Conservation (phyloP, 805 yeast genomes). For the Cyberlindnera japonica region DNA sequence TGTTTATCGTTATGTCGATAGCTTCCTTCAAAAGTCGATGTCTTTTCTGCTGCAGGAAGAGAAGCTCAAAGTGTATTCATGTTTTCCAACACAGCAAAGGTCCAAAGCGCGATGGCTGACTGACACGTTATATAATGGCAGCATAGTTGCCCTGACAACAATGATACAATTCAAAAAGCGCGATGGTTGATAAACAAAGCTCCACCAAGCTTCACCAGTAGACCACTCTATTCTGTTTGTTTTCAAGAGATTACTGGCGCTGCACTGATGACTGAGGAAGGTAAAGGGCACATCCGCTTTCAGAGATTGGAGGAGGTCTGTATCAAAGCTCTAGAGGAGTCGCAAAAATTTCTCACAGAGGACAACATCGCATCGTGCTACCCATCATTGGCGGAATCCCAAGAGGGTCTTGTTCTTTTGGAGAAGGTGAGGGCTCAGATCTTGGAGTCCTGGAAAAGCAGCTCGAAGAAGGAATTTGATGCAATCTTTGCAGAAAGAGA, state of each 20-base stretch:
- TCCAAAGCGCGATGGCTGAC: too few relatives aligned
- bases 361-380: slow-evolving; percentile 49
- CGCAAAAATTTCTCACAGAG: slow-evolving; percentile 43
- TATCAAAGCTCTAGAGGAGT: slow-evolving; percentile 48
- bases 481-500: slow-evolving; percentile 46
- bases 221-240: too few relatives aligned
- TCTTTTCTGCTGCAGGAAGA: too few relatives aligned
- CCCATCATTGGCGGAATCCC: slow-evolving; percentile 42
- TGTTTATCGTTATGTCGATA: too few relatives aligned
- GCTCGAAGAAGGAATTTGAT: slow-evolving; percentile 44
- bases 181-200: too few relatives aligned
- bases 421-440: slow-evolving; percentile 46
- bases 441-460: slow-evolving; percentile 41
- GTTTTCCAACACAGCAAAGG: too few relatives aligned
- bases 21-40: too few relatives aligned
- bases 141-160: too few relatives aligned
- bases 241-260: too few relatives aligned
- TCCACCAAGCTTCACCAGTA: too few relatives aligned
- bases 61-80: too few relatives aligned
- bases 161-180: too few relatives aligned
- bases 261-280: neutral
- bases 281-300: slow-evolving; percentile 30
- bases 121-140: slow-evolving; percentile 18
- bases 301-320: slow-evolving; percentile 46
- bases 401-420: slow-evolving; percentile 39